Conservation (phyloP, 1,284 basidiomycete species). For the Moesziomyces globuligerus region DNA sequence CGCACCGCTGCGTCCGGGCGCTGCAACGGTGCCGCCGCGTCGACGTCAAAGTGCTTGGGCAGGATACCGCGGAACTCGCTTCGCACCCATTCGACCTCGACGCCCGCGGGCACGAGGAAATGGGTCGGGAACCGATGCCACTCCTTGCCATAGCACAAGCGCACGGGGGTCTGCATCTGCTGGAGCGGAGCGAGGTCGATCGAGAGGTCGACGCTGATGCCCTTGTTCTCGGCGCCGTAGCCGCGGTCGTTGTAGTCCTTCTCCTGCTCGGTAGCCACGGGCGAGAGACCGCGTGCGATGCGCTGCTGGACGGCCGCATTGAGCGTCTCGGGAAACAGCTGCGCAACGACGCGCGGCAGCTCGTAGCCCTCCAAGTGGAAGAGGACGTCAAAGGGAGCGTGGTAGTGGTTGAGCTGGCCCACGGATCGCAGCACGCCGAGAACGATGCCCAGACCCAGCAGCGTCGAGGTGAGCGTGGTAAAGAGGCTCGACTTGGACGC, state of each 20-base stretch:
- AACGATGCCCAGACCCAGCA: conserved; percentile 75
- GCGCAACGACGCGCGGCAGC: conserved; percentile 75
- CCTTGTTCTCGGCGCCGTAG: conserved; percentile 28
- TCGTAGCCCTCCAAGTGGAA: conserved; percentile 81
- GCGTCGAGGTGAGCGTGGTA: conserved; percentile 77
- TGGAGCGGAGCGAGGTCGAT: conserved; percentile 21
- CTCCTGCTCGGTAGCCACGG: conserved; percentile 35
- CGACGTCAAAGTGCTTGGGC: conserved; percentile 77
- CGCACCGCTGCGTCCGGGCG: not conserved
- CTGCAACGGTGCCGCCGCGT: conserved; percentile 11
- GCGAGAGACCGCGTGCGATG: conserved; percentile 32
- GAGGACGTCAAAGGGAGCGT: conserved; percentile 82
- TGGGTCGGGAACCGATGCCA: conserved; percentile 95
- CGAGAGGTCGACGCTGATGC: conserved; percentile 24
- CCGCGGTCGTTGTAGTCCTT: conserved; percentile 42
- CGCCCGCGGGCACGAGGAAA: conserved; percentile 84
- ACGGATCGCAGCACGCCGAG: conserved; percentile 82
- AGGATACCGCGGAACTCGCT: conserved; percentile 89
- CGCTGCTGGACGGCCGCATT: conserved; percentile 25
- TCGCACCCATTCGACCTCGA: conserved; percentile 86
- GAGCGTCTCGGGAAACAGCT: conserved; percentile 27
- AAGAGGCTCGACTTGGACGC: conserved; percentile 72
- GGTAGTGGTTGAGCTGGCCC: conserved; percentile 88
- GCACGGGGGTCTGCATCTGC: conserved; percentile 31
- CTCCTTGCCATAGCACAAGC: conserved; percentile 88